Percentiles rank a stretch among this genome's conserved stretches.
Conservation (phyloP, 2,329 filamentous ascomycete species). For the Grosmannia serpens region DNA sequence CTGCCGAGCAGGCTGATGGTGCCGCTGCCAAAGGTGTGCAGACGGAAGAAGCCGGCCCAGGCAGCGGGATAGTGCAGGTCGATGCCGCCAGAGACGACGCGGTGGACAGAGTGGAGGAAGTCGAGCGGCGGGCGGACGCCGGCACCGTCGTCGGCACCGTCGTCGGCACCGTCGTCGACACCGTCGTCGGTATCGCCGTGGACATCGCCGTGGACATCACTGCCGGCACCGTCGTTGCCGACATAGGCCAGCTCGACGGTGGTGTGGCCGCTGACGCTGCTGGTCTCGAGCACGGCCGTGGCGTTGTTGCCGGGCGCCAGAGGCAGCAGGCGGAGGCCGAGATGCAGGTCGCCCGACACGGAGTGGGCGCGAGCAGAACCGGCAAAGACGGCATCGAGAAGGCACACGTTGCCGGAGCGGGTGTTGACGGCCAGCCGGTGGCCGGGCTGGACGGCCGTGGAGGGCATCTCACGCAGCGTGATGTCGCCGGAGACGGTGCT, state of each 20-base stretch:
- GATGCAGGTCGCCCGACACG: slow-evolving; percentile 27
- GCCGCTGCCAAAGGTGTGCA: slow-evolving; percentile 27
- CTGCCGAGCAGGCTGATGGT: slow-evolving; percentile 27
- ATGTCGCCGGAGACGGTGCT: slow-evolving; percentile 32
- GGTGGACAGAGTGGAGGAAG: slow-evolving; percentile 29
- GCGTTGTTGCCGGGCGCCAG: slow-evolving; percentile 12
- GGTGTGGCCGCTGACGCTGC: slow-evolving; percentile 31
- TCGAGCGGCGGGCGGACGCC: slow-evolving; percentile 16
- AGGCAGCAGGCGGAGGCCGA: slow-evolving; percentile 33
- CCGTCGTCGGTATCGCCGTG: too few relatives aligned
- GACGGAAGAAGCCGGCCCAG: slow-evolving; percentile 36
- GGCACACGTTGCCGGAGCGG: slow-evolving; percentile 29
- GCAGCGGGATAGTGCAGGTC: slow-evolving; percentile 31
- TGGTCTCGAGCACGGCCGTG: slow-evolving; percentile 22
- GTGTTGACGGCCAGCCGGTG: slow-evolving; percentile 36
- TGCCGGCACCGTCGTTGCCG: slow-evolving; percentile 15
- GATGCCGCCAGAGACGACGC: slow-evolving; percentile 31
- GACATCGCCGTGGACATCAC: too few relatives aligned
- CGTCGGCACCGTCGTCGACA: too few relatives aligned
- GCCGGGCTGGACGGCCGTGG: slow-evolving; percentile 24
- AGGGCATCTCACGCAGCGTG: slow-evolving; percentile 16
- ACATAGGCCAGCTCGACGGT: slow-evolving; percentile 30
- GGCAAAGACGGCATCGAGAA: slow-evolving; percentile 27
- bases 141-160: too few relatives aligned
- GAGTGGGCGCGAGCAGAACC: slow-evolving; percentile 23